These are phyloP conservation scores for Gelatoporia subvermispora DNA, from an alignment of 768 basidiomycete genomes.

Conservation along the genomic window DNA sequence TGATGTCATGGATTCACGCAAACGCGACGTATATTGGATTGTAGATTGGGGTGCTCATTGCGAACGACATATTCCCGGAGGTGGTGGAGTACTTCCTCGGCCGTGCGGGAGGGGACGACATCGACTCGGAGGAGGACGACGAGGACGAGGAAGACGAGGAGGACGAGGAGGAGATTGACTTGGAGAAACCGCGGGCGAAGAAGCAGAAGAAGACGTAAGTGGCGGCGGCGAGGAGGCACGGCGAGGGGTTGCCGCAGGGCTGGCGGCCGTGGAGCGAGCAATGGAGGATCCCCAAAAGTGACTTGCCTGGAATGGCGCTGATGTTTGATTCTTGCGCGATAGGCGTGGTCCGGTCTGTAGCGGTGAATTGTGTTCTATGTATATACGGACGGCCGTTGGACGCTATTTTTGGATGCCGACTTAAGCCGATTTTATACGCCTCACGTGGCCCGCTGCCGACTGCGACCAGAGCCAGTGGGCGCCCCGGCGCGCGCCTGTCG, in stretches of 20 bases:
- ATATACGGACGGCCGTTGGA: conserved; percentile 7
- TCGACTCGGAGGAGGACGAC: conserved; percentile 63
- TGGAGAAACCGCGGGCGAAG: conserved; percentile 78
- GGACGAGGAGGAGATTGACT: conserved; percentile 81
- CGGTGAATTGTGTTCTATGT: conserved; percentile 4
- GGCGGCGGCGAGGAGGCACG: background rate
- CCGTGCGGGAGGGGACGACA: conserved; percentile 50
- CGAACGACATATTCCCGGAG: conserved; percentile 75
- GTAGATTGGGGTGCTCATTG: conserved; percentile 69
- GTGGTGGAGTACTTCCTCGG: conserved; percentile 82
- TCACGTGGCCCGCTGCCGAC: background rate
- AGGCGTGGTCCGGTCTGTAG: too few relatives aligned
- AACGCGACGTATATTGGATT: conserved; percentile 8
- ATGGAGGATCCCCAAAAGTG: too few relatives aligned
- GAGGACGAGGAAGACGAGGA: conserved; percentile 71
- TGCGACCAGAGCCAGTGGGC: too few relatives aligned
- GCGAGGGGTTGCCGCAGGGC: background rate
- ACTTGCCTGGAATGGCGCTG: too few relatives aligned
- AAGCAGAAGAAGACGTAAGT: conserved; percentile 57
- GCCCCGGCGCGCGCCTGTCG: too few relatives aligned
- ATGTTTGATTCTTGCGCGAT: too few relatives aligned
- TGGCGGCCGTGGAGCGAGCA: background rate
- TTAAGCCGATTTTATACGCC: background rate
- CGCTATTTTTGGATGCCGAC: conserved; percentile 9
- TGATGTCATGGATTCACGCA: background rate